Evolutionary conservation across 805 yeast species (phyloP), one percentile per base, ranked within the genome.

Genomic region (Sporopachydermia quercuum): DNA sequence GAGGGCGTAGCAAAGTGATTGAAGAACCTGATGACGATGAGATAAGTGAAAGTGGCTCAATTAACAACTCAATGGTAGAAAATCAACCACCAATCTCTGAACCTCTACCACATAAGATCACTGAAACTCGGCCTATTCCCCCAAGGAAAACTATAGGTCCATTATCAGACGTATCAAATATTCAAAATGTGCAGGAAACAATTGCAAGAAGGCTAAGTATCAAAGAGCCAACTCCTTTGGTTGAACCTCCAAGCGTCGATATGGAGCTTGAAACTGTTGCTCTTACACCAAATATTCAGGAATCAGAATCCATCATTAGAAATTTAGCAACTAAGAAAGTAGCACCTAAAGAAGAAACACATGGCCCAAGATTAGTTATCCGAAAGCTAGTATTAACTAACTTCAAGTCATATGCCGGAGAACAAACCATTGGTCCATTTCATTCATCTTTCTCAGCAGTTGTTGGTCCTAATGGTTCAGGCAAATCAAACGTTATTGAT

Each of bases 381-480:
- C 63, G 76, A 36, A 74, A 74, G 47, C 58, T 91, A 18, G 79
- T 78, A 1, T 65, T 93, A 35, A 76, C 78, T 2, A 81, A 91
- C 55, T 91, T 91, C 70, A 91, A 91, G 55, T 86, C 96, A 0
- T 91, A 91, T 55, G 97, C 96, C 1, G 98, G 98, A 0, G 63
- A 69, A 14, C 97, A 91, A 60, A 73, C 74, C 4, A 82, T 91
- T 39, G 99, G 99, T 0, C 99, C 99, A 0, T 91, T 91, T 58
- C 81, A 91, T 50, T 61, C 87, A 30, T 84, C 93, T 3, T 93
- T 91, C 53, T 83, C 95, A 6, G 97, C 99, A 0, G 94, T 91
- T 6, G 96, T 91, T 11, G 99, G 99, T 0, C 98, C 98, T 3
- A 91, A 91, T 56, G 99, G 99, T 5, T 81, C 95, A 8, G 99